These are phyloP conservation scores for Purpureocillium lavendulum DNA, from an alignment of 2,329 filamentous ascomycete species.

Conservation along the genomic window DNA sequence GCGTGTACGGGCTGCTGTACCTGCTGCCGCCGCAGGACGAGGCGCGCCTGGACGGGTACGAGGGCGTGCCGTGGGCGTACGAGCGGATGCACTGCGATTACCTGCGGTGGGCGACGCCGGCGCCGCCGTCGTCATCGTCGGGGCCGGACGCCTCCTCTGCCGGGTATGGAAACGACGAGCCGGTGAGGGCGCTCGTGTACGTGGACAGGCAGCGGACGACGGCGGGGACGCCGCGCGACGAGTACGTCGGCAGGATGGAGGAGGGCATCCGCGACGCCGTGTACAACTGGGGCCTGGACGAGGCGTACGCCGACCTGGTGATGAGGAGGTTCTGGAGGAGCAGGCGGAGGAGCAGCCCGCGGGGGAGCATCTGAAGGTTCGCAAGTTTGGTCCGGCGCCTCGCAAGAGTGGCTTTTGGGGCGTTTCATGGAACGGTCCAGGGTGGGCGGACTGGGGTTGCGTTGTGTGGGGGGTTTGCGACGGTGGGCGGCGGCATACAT, in stretches of 20 bases:
- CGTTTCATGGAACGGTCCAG: no score
- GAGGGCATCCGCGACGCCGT: conserved; percentile 51
- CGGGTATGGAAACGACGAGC: no score
- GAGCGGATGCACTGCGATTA: conserved; percentile 35
- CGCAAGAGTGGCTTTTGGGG: no score
- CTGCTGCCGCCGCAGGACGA: conserved; percentile 42
- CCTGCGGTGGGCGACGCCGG: conserved; percentile 16
- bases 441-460: no score
- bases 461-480: no score
- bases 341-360: conserved; percentile 1
- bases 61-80: conserved; percentile 58
- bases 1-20: conserved; percentile 53
- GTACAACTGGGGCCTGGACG: conserved; percentile 41
- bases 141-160: no score
- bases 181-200: conserved; percentile 46
- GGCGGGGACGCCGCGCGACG: conserved; percentile 35
- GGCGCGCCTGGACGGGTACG: conserved; percentile 41
- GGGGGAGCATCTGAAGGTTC: not conserved
- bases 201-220: conserved; percentile 37
- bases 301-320: conserved; percentile 43
- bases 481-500: no score
- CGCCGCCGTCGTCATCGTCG: conserved; percentile 10
- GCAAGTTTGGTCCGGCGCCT: no score
- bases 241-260: conserved; percentile 59
- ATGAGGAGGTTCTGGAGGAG: conserved; percentile 37